Evolutionary conservation across 2,329 filamentous ascomycete species (phyloP).

Genomic region (Trichoderma simmonsii): DNA sequence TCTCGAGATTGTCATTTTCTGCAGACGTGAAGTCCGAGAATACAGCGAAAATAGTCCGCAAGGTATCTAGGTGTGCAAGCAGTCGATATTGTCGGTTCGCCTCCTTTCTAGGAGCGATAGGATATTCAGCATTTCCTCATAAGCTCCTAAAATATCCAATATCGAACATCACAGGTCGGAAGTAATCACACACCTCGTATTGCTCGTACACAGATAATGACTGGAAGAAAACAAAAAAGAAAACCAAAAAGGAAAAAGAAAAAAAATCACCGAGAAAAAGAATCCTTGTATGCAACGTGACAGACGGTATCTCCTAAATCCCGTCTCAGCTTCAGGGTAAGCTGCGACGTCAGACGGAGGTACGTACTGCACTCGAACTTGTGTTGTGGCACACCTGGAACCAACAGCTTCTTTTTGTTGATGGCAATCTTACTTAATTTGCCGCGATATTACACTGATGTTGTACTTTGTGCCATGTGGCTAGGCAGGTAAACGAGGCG

Average conservation of each 20-base stretch:
- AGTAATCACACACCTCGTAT: background rate
- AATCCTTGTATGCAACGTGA: background rate
- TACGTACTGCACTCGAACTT: background rate
- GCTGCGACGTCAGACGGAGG: background rate
- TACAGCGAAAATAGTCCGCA: background rate
- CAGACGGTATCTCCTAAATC: background rate
- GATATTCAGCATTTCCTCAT: background rate
- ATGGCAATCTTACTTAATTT: background rate
- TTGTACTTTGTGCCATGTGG: background rate
- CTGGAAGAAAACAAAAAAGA: background rate
- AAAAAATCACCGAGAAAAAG: background rate
- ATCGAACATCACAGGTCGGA: background rate
- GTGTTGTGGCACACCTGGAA: background rate
- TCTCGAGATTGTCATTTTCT: background rate
- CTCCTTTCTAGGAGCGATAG: background rate
- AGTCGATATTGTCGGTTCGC: background rate
- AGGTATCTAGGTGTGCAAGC: background rate
- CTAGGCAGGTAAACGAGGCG: background rate
- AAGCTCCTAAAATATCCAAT: background rate
- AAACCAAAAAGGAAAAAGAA: background rate
- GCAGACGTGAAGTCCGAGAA: background rate
- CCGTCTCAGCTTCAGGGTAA: constrained; percentile 6
- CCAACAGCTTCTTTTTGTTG: background rate
- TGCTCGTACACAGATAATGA: background rate
- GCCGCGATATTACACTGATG: background rate